Conservation (phyloP, 257 asterid species). For the Solanum sitiens region DNA sequence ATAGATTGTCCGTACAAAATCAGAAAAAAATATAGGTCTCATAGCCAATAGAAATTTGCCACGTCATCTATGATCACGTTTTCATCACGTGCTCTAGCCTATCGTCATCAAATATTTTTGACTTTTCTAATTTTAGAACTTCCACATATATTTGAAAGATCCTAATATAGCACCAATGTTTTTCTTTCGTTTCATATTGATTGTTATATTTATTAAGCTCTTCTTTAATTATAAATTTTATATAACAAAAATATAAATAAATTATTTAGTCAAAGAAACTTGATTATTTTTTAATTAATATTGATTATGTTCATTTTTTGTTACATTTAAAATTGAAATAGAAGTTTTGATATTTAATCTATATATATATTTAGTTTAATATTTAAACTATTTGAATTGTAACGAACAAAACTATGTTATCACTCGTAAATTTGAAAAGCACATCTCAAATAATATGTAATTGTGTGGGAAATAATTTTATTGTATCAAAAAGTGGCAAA, state of each 20-base stretch:
- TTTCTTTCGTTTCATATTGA: not conserved
- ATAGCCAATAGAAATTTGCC: not conserved
- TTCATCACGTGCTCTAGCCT: not conserved
- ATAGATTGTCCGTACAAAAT: not conserved
- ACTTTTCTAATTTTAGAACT: not conserved
- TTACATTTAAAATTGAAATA: too few relatives aligned
- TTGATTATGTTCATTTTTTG: not conserved
- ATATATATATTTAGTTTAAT: too few relatives aligned
- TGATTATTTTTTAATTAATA: not conserved
- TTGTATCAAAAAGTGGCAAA: too few relatives aligned
- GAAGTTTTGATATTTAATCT: too few relatives aligned
- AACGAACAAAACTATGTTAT: fast-evolving
- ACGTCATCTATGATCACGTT: not conserved
- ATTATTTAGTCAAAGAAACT: too few relatives aligned
- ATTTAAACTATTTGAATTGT: fast-evolving
- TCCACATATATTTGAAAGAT: not conserved
- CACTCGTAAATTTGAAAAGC: too few relatives aligned
- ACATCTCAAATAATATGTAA: too few relatives aligned
- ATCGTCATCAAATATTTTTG: not conserved
- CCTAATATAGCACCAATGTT: not conserved
- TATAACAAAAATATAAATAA: too few relatives aligned
- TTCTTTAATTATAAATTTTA: too few relatives aligned
- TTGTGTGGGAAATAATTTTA: too few relatives aligned
- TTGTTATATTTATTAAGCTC: too few relatives aligned
- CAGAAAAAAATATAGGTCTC: too few relatives aligned